A percentile compares a stretch with the other conserved stretches of the same genome.
Evolutionary conservation across 2,329 filamentous ascomycete genomes (phyloP).

Genomic region (Dactylellina drechsleri): DNA sequence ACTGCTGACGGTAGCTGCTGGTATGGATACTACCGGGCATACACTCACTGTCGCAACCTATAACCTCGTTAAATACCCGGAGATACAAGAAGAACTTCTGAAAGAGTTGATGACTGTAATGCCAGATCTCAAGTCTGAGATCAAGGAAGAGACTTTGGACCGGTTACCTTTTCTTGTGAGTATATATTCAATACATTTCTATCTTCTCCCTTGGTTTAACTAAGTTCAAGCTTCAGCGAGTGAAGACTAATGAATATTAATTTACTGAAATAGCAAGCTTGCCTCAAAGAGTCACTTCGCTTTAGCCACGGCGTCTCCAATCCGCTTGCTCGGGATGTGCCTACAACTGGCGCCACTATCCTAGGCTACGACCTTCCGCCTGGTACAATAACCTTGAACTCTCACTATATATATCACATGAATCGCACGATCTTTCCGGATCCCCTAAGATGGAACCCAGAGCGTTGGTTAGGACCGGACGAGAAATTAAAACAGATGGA

Average conservation of each 20-base stretch:
- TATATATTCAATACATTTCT: no score
- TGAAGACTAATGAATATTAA: no score
- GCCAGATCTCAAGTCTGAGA: neutral
- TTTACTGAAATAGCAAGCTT: neutral
- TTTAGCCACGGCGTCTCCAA: constrained; percentile 23
- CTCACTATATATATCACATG: constrained; percentile 38
- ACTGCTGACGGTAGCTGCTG: constrained; percentile 8
- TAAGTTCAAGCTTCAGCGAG: no score
- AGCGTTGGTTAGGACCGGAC: constrained; percentile 25
- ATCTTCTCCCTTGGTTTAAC: no score
- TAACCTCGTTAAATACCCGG: constrained; percentile 14
- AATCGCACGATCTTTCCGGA: constrained; percentile 36
- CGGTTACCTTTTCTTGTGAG: constrained; percentile 8
- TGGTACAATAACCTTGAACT: constrained; percentile 14
- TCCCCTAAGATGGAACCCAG: constrained; percentile 35
- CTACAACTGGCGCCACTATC: constrained; percentile 13
- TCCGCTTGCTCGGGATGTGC: constrained; percentile 30
- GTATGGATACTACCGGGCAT: no score
- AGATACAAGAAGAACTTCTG: constrained; percentile 8
- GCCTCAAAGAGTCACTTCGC: constrained; percentile 42
- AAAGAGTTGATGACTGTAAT: constrained; percentile 18
- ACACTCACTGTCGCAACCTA: constrained; percentile 8
- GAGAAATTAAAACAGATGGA: constrained; percentile 17
- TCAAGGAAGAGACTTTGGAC: constrained; percentile 3
- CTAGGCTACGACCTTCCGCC: constrained; percentile 23